phyloP scores from a whole-genome alignment of 805 yeast genomes.

The Scheffersomyces amazonensis region DNA sequence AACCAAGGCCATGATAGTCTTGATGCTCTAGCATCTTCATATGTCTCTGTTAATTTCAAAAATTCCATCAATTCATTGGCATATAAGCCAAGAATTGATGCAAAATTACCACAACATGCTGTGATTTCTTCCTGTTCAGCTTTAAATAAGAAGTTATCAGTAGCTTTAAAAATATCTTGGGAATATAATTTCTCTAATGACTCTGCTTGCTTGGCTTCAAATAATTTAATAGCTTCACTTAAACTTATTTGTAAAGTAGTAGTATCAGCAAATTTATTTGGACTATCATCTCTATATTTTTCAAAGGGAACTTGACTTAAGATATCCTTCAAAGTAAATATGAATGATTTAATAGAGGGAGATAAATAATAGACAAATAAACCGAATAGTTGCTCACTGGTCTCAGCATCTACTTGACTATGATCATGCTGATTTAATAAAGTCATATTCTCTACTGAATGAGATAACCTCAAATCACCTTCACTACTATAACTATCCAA shows the following conservation, averaged over 20 bases:
- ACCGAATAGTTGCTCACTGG: slow-evolving; percentile 51
- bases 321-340: slow-evolving; percentile 61
- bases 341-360: slow-evolving; percentile 68
- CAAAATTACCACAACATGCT: slow-evolving; percentile 80
- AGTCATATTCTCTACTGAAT: slow-evolving; percentile 25
- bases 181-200: slow-evolving; percentile 59
- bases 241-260: slow-evolving; percentile 47
- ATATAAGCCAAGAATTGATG: slow-evolving; percentile 60
- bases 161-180: slow-evolving; percentile 46
- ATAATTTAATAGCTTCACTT: slow-evolving; percentile 50
- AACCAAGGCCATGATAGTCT: slow-evolving; percentile 50
- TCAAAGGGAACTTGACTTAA: slow-evolving; percentile 59
- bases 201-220: slow-evolving; percentile 51
- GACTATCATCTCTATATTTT: slow-evolving; percentile 17
- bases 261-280: slow-evolving; percentile 35
- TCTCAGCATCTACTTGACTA: slow-evolving; percentile 19
- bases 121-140: slow-evolving; percentile 78
- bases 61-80: slow-evolving; percentile 55
- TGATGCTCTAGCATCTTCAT: slow-evolving; percentile 21
- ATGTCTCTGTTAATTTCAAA: slow-evolving; percentile 42
- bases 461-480: slow-evolving; percentile 13
- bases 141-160: slow-evolving; percentile 31
- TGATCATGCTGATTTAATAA: slow-evolving; percentile 5
- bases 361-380: slow-evolving; percentile 66
- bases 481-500: slow-evolving; percentile 19